phyloP scores from a whole-genome alignment of 2,329 filamentous ascomycete species.

The Ampelomyces quisqualis region DNA sequence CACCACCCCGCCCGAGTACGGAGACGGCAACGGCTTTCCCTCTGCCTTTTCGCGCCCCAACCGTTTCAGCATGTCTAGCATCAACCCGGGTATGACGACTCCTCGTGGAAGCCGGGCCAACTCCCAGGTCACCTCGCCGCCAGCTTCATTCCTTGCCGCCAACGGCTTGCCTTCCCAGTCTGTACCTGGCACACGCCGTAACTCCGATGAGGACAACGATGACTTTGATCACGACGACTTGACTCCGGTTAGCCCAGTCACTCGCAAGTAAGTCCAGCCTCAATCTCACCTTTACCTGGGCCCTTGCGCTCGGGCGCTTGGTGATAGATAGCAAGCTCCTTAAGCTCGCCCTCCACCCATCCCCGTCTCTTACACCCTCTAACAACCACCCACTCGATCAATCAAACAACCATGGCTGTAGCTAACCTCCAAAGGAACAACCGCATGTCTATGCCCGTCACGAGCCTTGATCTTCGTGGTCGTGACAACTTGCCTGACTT shows the following conservation, averaged over 20 bases:
- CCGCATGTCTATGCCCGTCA: constrained; percentile 92
- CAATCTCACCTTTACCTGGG: constrained; percentile 8
- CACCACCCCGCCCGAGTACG: constrained; percentile 92
- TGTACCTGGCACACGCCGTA: constrained; percentile 80
- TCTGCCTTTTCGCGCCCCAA: constrained; percentile 80
- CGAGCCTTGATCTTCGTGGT: constrained; percentile 65
- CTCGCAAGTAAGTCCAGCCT: constrained; percentile 38
- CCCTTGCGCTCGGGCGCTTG: constrained; percentile 1
- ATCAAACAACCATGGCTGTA: constrained; percentile 5
- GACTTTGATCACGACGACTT: constrained; percentile 75
- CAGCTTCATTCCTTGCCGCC: constrained; percentile 52
- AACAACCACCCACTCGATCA: constrained; percentile 6
- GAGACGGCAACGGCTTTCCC: constrained; percentile 74
- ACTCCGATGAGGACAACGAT: constrained; percentile 84
- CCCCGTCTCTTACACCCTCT: constrained; percentile 12
- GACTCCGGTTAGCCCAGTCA: constrained; percentile 35
- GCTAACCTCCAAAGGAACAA: constrained; percentile 62
- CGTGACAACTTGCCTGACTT: constrained; percentile 53
- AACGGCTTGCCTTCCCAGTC: constrained; percentile 77
- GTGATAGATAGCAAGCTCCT: neutral
- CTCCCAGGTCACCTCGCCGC: constrained; percentile 78
- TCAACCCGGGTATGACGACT: constrained; percentile 65
- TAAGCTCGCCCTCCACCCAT: neutral
- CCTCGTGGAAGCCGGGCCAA: constrained; percentile 72
- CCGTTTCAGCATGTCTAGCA: constrained; percentile 82